Evolutionary conservation across 306 rosid genomes (phyloP).

Genomic region (Cicer chorassanicum): DNA sequence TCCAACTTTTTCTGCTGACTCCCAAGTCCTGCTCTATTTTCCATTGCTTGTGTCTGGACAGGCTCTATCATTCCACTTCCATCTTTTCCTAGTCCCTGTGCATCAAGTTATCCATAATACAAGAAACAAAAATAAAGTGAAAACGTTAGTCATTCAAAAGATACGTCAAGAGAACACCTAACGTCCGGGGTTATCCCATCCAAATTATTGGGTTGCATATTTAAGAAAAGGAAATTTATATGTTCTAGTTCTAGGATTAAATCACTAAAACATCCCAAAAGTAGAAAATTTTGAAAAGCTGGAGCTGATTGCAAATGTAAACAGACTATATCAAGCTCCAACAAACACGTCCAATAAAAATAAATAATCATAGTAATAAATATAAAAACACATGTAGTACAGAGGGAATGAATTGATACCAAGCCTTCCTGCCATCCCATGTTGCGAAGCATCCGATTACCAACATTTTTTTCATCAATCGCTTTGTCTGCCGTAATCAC

Average conservation of each 20-base stretch:
- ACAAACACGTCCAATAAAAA: conserved; percentile 38
- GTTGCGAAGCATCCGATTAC: conserved; percentile 99
- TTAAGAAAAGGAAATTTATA: conserved; percentile 4
- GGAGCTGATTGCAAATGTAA: conserved; percentile 32
- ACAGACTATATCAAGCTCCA: conserved; percentile 34
- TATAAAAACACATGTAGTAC: conserved; percentile 28
- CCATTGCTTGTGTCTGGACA: conserved; percentile 83
- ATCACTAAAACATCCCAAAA: conserved; percentile 20
- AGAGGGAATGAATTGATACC: conserved; percentile 73
- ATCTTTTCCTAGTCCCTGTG: conserved; percentile 94
- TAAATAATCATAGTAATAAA: not conserved
- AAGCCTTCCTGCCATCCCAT: conserved; percentile 99
- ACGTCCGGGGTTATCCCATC: conserved; percentile 47
- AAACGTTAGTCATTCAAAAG: conserved; percentile 48
- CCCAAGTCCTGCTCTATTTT: conserved; percentile 93
- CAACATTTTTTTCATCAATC: conserved; percentile 90
- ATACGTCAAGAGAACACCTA: conserved; percentile 36
- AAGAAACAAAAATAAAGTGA: conserved; percentile 46
- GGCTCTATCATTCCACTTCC: conserved; percentile 98
- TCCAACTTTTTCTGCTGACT: conserved; percentile 91
- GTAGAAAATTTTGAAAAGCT: not conserved
- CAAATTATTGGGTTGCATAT: conserved; percentile 38
- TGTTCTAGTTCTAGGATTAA: conserved; percentile 16
- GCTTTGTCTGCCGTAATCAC: conserved; percentile 92
- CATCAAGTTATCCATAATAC: conserved; percentile 50